phyloP scores from a whole-genome alignment of 2,329 filamentous ascomycete species.

The Leptographium wingfieldii region DNA sequence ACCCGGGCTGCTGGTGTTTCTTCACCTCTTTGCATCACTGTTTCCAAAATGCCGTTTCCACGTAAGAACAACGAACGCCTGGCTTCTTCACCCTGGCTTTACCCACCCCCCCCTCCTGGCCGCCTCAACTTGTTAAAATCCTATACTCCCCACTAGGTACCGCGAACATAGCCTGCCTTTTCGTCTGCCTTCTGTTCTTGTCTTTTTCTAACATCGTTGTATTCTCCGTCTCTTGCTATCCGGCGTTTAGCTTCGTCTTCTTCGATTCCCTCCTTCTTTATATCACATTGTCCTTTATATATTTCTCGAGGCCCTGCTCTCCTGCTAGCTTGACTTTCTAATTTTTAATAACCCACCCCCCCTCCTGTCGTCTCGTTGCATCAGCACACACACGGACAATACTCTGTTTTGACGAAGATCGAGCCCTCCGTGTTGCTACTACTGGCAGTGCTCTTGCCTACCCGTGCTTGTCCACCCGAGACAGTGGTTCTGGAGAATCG shows the following conservation, averaged over 20 bases:
- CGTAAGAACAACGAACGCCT: constrained; percentile 1
- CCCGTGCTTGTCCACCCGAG: neutral
- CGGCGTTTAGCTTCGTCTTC: neutral
- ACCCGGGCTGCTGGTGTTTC: constrained; percentile 1
- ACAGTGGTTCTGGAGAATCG: neutral
- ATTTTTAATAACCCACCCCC: neutral
- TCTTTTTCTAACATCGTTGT: constrained; percentile 1
- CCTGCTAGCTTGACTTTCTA: neutral
- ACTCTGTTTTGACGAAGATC: too few relatives aligned
- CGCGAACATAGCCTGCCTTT: constrained; percentile 4
- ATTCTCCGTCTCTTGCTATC: neutral
- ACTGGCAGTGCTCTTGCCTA: too few relatives aligned
- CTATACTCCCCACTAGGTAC: constrained; percentile 4
- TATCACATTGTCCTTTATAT: neutral
- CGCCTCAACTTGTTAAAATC: neutral
- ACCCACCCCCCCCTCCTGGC: constrained; percentile 1
- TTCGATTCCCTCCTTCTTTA: neutral
- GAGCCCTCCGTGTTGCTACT: too few relatives aligned
- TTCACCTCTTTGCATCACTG: neutral
- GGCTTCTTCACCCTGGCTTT: neutral
- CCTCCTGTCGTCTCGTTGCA: neutral
- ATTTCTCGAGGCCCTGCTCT: neutral
- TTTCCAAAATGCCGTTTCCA: neutral
- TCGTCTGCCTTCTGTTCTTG: constrained; percentile 2
- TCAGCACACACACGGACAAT: too few relatives aligned